phyloP scores from a whole-genome alignment of 1,284 basidiomycete genomes.

The Ceratobasidium sp. region DNA sequence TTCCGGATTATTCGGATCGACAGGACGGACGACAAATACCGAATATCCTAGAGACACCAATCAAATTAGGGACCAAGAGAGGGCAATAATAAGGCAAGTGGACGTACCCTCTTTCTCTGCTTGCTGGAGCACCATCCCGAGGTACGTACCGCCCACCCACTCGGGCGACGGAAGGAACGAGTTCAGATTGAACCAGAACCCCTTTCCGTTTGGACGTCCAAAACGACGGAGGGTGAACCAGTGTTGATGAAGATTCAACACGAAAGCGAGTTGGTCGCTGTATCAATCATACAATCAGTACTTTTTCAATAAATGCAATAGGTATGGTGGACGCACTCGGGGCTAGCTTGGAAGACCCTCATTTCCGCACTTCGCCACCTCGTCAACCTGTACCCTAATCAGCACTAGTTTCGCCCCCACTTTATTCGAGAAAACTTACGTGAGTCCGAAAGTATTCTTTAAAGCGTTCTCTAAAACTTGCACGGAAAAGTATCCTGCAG shows the following conservation, averaged over 20 bases:
- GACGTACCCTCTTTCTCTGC: constrained; percentile 79
- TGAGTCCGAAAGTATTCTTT: constrained; percentile 79
- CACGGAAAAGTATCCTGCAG: constrained; percentile 83
- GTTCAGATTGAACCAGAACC: constrained; percentile 93
- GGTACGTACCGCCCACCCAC: constrained; percentile 85
- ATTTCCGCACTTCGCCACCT: constrained; percentile 89
- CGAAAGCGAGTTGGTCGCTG: constrained; percentile 86
- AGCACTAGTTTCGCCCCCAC: background rate
- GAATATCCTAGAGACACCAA: constrained; percentile 76
- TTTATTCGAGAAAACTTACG: constrained; percentile 59
- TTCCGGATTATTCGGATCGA: constrained; percentile 58
- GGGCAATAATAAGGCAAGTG: background rate
- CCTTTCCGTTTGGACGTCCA: constrained; percentile 65
- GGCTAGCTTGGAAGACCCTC: constrained; percentile 75
- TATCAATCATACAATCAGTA: constrained; percentile 40
- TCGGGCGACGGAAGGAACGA: constrained; percentile 77
- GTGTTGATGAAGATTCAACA: constrained; percentile 87
- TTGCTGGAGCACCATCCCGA: constrained; percentile 87
- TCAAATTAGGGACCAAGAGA: background rate
- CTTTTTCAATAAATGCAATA: background rate
- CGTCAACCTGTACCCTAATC: constrained; percentile 61
- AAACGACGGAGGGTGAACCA: constrained; percentile 92
- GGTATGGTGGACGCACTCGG: constrained; percentile 68
- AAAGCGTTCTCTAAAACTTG: constrained; percentile 84
- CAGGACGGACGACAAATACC: constrained; percentile 79